Percentiles rank a stretch among this genome's conserved stretches.
These are phyloP conservation scores for Melocanna baccifera DNA, from an alignment of 176 grass and related monocot genomes.

Conservation along the genomic window DNA sequence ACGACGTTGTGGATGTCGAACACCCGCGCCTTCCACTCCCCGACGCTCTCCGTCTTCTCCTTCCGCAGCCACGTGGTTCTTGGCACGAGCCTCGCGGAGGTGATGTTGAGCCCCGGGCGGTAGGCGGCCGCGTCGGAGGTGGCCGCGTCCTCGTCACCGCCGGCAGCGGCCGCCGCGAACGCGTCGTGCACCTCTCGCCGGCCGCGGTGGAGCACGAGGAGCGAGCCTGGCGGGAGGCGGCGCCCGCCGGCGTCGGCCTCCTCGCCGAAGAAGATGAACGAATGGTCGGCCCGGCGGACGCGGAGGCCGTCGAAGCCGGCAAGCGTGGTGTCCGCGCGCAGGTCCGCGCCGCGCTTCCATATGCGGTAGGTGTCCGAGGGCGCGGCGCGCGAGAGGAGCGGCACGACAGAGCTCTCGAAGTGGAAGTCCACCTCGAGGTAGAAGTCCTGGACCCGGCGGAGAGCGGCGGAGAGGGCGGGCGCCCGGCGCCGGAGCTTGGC, in stretches of 20 bases:
- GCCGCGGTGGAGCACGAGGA: constrained; percentile 88
- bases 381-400: constrained; percentile 74
- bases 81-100: constrained; percentile 63
- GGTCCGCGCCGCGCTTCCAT: constrained; percentile 78
- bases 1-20: constrained; percentile 93
- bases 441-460: constrained; percentile 79
- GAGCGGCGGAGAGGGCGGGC: constrained; percentile 56
- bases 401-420: constrained; percentile 89
- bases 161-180: constrained; percentile 66
- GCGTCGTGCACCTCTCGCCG: constrained; percentile 77
- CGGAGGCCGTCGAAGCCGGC: constrained; percentile 91
- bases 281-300: constrained; percentile 70
- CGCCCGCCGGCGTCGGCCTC: constrained; percentile 45
- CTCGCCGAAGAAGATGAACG: constrained; percentile 82
- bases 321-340: constrained; percentile 85
- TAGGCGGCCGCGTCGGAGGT: constrained; percentile 74
- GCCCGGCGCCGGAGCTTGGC: constrained; percentile 77
- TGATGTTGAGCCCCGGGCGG: constrained; percentile 83
- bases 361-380: constrained; percentile 92
- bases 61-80: constrained; percentile 84
- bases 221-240: constrained; percentile 61
- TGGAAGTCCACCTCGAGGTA: constrained; percentile 88
- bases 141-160: constrained; percentile 60
- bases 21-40: constrained; percentile 82
- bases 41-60: constrained; percentile 90